phyloP scores from a whole-genome alignment of 495 filamentous ascomycete species.

The Podospora sp. region DNA sequence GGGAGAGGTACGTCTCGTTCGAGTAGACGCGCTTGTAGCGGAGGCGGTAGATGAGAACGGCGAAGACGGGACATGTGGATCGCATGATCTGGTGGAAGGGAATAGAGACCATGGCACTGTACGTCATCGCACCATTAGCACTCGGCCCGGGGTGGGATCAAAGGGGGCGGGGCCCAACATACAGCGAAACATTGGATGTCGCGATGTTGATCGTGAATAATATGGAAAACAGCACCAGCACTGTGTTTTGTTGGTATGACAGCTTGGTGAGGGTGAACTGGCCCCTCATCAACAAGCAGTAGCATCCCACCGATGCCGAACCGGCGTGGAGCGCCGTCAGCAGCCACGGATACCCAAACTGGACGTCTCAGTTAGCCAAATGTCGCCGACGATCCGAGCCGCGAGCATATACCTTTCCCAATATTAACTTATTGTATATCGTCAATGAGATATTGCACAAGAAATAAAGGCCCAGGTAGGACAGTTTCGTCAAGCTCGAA shows the following conservation, averaged over 20 bases:
- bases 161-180: constrained; percentile 23
- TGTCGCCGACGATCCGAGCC: neutral
- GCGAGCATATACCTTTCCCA: constrained; percentile 46
- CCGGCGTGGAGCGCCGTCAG: constrained; percentile 57
- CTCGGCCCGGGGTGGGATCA: neutral
- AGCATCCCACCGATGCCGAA: constrained; percentile 55
- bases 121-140: neutral
- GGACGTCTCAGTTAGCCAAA: neutral
- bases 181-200: constrained; percentile 57
- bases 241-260: constrained; percentile 46
- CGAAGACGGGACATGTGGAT: constrained; percentile 57
- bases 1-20: constrained; percentile 54
- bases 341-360: constrained; percentile 61
- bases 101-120: constrained; percentile 55
- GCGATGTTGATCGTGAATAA: constrained; percentile 64
- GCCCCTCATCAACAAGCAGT: constrained; percentile 47
- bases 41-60: constrained; percentile 57
- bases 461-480: constrained; percentile 53
- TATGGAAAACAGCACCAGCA: constrained; percentile 54
- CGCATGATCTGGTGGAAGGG: constrained; percentile 64
- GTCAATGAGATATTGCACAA: constrained; percentile 56
- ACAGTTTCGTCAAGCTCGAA: constrained; percentile 42
- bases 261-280: constrained; percentile 52
- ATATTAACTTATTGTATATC: constrained; percentile 57
- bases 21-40: constrained; percentile 52